Base-by-base conservation (phyloP, 2,329 filamentous ascomycete genomes). In the Ascochyta fabae region DNA sequence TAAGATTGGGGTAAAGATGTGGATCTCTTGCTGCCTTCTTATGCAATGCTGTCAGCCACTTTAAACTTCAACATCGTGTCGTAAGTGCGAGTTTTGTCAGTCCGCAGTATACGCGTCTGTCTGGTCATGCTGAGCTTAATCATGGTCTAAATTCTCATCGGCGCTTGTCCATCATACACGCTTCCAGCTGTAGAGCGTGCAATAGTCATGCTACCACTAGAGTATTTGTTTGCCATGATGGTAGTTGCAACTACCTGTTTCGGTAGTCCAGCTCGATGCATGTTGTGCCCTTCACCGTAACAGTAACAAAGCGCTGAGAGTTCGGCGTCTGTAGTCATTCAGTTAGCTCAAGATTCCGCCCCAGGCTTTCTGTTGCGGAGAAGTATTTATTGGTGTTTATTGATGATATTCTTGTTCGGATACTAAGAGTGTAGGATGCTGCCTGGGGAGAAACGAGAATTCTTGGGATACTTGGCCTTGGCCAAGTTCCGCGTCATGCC, bases 381-480 rank as follows among this genome's bases (percentile, higher is more conserved):
- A 6, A 26, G 5, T 6, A 6, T 26, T 26, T 26, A 2, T 26
- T 26, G 8, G 24, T 6, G 5, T 26, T 8, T 26, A 26, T 26
- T 6, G 19, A 8, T 26, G 24, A 26, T 26, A 26, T 6, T 8
- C 24, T 6, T 26, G 24, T 26, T 26, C 8, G 24, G 2, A 26
- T 6, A 26, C 24, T 19, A 19, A 19, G 19, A 19, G 19, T 19
- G 19, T 19, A 19, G 19, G 19, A 23, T 12, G 19, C 36, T 53
- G 38, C 31, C 43, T 31, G 23, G 43, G 43, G 29, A 53, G 29
- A 53, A 42, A 47, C 36, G 36, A 53, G 35, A 46, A 19, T 10
- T 46, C 35, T 41, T 53, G 34, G 22, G 22, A 8, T 39, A 36
- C 40, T 39, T 51, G 42, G 42, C 35, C 35, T 52, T 52, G 49